phyloP scores from a whole-genome alignment of 768 basidiomycete species.

The Gautieria morchelliformis region DNA sequence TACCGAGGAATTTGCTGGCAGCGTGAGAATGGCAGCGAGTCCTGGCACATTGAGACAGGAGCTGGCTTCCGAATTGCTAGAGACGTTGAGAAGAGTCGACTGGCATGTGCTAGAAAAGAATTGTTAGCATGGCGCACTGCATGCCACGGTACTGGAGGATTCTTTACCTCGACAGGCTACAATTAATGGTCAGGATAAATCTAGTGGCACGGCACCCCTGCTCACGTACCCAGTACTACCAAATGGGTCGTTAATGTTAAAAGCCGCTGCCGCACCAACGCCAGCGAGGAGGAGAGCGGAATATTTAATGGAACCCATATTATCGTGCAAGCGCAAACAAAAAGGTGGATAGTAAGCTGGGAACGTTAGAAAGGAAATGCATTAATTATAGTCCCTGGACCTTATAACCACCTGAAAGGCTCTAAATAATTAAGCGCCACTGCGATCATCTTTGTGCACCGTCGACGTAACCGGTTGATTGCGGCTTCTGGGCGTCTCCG shows the following conservation, averaged over 20 bases:
- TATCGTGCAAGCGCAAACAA: neutral
- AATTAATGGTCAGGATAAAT: neutral
- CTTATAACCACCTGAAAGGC: no score
- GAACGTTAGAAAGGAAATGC: neutral
- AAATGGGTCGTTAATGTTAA: constrained; percentile 20
- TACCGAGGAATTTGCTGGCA: constrained; percentile 18
- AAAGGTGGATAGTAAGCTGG: neutral
- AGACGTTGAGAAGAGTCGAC: constrained; percentile 34
- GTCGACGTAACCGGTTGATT: no score
- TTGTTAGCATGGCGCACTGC: neutral
- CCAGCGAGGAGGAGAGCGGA: constrained; percentile 21
- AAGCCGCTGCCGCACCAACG: constrained; percentile 31
- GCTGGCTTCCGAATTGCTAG: constrained; percentile 29
- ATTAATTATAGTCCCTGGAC: neutral
- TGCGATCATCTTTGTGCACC: no score
- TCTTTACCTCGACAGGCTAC: neutral
- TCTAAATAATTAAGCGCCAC: no score
- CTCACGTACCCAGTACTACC: constrained; percentile 3
- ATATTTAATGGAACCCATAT: neutral
- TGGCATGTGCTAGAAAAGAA: constrained; percentile 28
- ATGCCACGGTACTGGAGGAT: no score
- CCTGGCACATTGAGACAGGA: constrained; percentile 40
- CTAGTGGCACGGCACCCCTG: neutral
- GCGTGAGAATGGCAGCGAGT: constrained; percentile 30
- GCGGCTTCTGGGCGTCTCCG: no score